Conservation (phyloP, 805 yeast species). For the Schizosaccharomyces osmophilus region DNA sequence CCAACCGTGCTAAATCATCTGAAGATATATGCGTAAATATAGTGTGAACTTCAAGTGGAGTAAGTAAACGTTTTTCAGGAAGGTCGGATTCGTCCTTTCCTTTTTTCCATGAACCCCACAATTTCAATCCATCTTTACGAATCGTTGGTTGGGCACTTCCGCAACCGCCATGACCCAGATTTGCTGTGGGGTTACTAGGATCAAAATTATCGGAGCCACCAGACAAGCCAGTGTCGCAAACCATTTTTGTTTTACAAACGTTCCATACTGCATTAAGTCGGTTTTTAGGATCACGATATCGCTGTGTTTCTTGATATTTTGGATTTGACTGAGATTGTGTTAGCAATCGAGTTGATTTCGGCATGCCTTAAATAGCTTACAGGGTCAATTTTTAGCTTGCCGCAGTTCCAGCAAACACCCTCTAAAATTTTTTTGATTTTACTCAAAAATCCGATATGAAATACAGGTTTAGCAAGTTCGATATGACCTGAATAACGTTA, state of each 20-base stretch:
- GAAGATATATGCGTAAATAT: conserved; percentile 77
- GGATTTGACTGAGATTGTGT: conserved; percentile 23
- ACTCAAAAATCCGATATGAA: conserved; percentile 78
- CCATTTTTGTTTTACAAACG: conserved; percentile 57
- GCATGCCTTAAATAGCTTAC: background rate
- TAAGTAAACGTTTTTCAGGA: conserved; percentile 72
- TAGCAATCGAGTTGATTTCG: background rate
- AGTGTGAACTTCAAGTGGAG: conserved; percentile 70
- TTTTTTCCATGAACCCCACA: conserved; percentile 96
- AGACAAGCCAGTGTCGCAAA: conserved; percentile 71
- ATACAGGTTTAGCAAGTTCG: conserved; percentile 93
- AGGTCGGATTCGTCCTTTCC: conserved; percentile 61
- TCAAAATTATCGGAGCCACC: conserved; percentile 34
- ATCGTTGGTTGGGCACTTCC: conserved; percentile 91
- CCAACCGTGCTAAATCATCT: conserved; percentile 58
- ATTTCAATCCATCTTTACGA: conserved; percentile 83
- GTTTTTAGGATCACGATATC: conserved; percentile 79
- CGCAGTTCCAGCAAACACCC: conserved; percentile 96
- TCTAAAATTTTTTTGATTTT: conserved; percentile 89
- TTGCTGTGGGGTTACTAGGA: conserved; percentile 19
- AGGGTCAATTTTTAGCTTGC: conserved; percentile 68
- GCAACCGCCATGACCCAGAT: conserved; percentile 76
- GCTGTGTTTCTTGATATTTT: conserved; percentile 65
- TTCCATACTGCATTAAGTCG: conserved; percentile 95
- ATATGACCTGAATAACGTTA: conserved; percentile 34